Evolutionary conservation across 2,329 filamentous ascomycete genomes (phyloP), one percentile per base, ranked within the genome.

Genomic region (Scedosporium minutisporum): DNA sequence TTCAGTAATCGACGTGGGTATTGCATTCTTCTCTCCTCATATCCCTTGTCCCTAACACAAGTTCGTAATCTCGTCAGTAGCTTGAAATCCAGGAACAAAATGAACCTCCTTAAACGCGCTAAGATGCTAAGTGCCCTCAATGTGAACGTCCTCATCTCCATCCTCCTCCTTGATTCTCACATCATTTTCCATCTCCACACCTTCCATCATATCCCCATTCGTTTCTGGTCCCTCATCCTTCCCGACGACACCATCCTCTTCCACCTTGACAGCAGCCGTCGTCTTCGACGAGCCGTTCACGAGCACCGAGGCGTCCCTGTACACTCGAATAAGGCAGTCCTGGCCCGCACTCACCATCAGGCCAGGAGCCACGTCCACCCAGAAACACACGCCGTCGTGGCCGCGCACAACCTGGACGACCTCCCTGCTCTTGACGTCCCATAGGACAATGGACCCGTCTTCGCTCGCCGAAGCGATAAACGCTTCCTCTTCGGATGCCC

Each of bases 401-500:
- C 75, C 74, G 33, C 71, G 70, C 7, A 87, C 75, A 14, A 81
- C 78, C 78, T 97, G 93, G 21, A 97, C 77, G 2, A 96, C 77
- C 62, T 89, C 86, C 74, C 97, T 99, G 70, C 81, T 90, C 65
- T 84, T 87, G 14, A 97, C 91, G 69, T 97, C 92, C 95, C 95
- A 99, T 62, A 96, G 82, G 16, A 96, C 79, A 10, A 96, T 83
- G 57, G 86, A 84, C 16, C 93, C 91, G 69, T 97, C 91, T 72
- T 97, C 93, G 72, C 91, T 96, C 0, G 93, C 91, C 41, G 89
- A 89, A 0, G 87, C 89, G 16, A 93, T 84, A 69, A 96, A 96
- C 0, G 79, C 71, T 25, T 71, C 69, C 3, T 69, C 72, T n/a
- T n/a, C 38, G 12, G 5, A n/a, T 16, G 23, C 18, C 53, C 29